phyloP scores from a whole-genome alignment of 1,284 basidiomycete genomes.

The Fereydounia khargensis region DNA sequence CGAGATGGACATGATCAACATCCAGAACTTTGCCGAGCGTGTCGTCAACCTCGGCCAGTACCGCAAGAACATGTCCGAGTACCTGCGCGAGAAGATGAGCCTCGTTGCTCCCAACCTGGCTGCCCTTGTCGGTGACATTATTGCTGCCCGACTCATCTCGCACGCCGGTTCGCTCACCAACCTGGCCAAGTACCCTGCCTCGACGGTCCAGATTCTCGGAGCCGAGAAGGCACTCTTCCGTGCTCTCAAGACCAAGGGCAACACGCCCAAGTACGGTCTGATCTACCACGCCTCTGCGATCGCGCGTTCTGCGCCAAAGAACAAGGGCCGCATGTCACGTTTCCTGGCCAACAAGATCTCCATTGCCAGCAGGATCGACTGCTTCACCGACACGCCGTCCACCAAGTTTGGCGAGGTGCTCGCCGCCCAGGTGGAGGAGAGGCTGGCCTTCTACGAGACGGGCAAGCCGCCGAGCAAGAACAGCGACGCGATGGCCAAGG shows the following conservation, averaged over 20 bases:
- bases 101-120: conserved; percentile 88
- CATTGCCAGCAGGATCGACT: conserved; percentile 96
- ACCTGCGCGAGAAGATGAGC: conserved; percentile 97
- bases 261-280: conserved; percentile 80
- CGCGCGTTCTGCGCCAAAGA: conserved; percentile 87
- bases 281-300: conserved; percentile 70
- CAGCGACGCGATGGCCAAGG: conserved; percentile 70
- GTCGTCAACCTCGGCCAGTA: conserved; percentile 91
- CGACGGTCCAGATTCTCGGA: conserved; percentile 95
- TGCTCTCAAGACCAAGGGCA: conserved; percentile 96
- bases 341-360: conserved; percentile 95
- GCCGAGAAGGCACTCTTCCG: conserved; percentile 98
- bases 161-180: conserved; percentile 97
- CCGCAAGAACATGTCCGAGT: conserved; percentile 83
- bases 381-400: conserved; percentile 81
- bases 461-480: conserved; percentile 54
- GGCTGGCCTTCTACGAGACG: conserved; percentile 84
- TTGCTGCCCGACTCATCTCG: conserved; percentile 90
- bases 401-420: conserved; percentile 94
- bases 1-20: conserved; percentile 95
- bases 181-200: conserved; percentile 95
- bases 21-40: conserved; percentile 83
- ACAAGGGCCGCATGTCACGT: conserved; percentile 83
- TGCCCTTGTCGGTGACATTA: conserved; percentile 89
- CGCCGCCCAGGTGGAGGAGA: conserved; percentile 89